Evolutionary conservation across 179 eudicot genomes (phyloP), one percentile per base, ranked within the genome.

Genomic region (Beta macrorhiza): DNA sequence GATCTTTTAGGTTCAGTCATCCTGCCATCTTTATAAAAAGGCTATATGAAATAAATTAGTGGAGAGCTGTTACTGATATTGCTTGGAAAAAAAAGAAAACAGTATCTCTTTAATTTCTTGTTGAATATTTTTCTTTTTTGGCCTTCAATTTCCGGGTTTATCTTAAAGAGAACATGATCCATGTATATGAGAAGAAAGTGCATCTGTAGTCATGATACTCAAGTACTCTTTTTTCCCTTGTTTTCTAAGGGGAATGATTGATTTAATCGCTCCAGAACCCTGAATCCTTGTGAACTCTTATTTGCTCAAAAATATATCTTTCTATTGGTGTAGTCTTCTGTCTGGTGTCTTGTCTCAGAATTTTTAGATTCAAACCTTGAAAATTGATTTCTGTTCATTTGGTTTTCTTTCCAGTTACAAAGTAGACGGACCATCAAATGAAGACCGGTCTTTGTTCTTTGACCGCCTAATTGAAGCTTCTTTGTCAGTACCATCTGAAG

Each of bases 391-490:
- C 29, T 67, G 80, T 71, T 75, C 45, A 49, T 72, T 78, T 79
- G 59, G 65, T 76, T 80, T 71, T 71, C 55, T 87, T 82, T 63
- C 78, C 92, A 97, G 99, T 67, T 93, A 92, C 87, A 78, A 85
- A 65, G 79, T 94, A 81, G 90, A 84, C 70, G 83, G 86, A 81
- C 97, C 98, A 82, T 86, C 91, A 84, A 64, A 76, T 47, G 97
- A 97, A 82, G 99, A 94, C 45, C 89, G 95, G 80, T 89, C 94
- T 74, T 79, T 87, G 82, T 94, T 93, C 83, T 91, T 97, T 86
- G 93, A 91, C 76, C 90, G 91, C 79, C 85, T 97, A 79, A 90
- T 89, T 78, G 95, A 90, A 88, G 95, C 93, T 69, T 92, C 92
- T 75, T 85, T 97, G 84, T 97, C 98, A 45, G 86, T 93, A 71